A percentile compares a stretch with the other conserved stretches of the same genome.
Evolutionary conservation across 1,284 basidiomycete species (phyloP).

Genomic region (Ustilago crameri): DNA sequence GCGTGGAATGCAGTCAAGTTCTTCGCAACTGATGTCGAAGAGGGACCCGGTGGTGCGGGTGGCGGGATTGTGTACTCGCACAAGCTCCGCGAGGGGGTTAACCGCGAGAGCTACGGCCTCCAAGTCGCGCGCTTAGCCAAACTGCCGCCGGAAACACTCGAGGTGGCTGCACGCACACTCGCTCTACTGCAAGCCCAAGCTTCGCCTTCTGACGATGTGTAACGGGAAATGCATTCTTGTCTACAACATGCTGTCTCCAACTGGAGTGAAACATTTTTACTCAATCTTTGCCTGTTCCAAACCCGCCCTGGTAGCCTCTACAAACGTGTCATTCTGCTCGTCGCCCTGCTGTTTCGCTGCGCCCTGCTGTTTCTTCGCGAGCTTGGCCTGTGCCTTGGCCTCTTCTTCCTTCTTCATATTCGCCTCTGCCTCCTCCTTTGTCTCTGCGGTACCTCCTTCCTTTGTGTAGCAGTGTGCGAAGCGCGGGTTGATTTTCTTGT

Average conservation of each 20-base stretch:
- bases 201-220: not conserved
- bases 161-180: slow-evolving; percentile 8
- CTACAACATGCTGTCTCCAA: not conserved
- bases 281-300: slow-evolving; percentile 24
- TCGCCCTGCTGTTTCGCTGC: slow-evolving; percentile 13
- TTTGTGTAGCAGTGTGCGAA: slow-evolving; percentile 54
- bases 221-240: not conserved
- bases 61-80: slow-evolving; percentile 83
- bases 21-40: slow-evolving; percentile 90
- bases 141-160: slow-evolving; percentile 73
- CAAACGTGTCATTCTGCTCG: slow-evolving; percentile 34
- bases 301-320: slow-evolving; percentile 33
- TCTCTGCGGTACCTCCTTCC: slow-evolving; percentile 57
- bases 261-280: no score
- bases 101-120: slow-evolving; percentile 89
- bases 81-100: slow-evolving; percentile 82
- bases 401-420: slow-evolving; percentile 42
- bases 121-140: slow-evolving; percentile 89
- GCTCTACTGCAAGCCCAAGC: slow-evolving; percentile 1
- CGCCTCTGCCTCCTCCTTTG: slow-evolving; percentile 47
- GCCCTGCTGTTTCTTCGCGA: slow-evolving; percentile 8
- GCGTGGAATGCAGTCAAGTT: slow-evolving; percentile 74
- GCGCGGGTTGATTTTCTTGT: slow-evolving; percentile 58
- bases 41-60: slow-evolving; percentile 74
- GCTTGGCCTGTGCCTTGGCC: slow-evolving; percentile 23